These are phyloP conservation scores for Aureobasidium sp. DNA, from an alignment of 2,329 filamentous ascomycete species.

Conservation along the genomic window DNA sequence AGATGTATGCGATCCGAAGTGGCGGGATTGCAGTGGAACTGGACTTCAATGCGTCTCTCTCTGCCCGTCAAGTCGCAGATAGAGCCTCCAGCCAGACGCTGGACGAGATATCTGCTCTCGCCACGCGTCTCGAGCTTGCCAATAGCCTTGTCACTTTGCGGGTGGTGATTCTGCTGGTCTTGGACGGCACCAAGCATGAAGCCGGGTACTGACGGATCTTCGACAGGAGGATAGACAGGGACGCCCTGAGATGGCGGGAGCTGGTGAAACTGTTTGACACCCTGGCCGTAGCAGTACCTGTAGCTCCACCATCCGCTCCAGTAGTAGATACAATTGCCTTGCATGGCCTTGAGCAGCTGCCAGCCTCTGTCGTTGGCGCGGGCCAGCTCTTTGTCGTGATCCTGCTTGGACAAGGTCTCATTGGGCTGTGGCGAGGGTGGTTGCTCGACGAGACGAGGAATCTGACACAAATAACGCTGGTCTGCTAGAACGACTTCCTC, in stretches of 20 bases:
- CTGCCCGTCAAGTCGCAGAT: slow-evolving; percentile 79
- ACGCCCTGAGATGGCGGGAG: slow-evolving; percentile 63
- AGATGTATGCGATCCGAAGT: slow-evolving; percentile 71
- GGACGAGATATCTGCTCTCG: slow-evolving; percentile 78
- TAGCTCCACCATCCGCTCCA: slow-evolving; percentile 94
- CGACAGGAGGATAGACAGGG: slow-evolving; percentile 61
- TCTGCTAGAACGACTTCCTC: slow-evolving; percentile 67
- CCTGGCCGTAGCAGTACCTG: slow-evolving; percentile 82
- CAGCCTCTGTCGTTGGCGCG: slow-evolving; percentile 71
- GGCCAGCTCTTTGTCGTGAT: slow-evolving; percentile 72
- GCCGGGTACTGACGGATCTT: slow-evolving; percentile 68
- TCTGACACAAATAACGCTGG: slow-evolving; percentile 73
- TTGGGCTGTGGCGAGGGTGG: slow-evolving; percentile 25
- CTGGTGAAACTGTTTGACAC: slow-evolving; percentile 87
- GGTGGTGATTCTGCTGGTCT: slow-evolving; percentile 26
- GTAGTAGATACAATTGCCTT: slow-evolving; percentile 75
- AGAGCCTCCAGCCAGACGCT: slow-evolving; percentile 72
- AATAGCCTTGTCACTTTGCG: slow-evolving; percentile 22
- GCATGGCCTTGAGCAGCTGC: slow-evolving; percentile 70
- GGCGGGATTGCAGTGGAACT: slow-evolving; percentile 73
- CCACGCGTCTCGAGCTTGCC: slow-evolving; percentile 65
- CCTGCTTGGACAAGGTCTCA: slow-evolving; percentile 41
- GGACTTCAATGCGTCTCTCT: slow-evolving; percentile 76
- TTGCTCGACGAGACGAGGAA: slow-evolving; percentile 61
- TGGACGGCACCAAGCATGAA: slow-evolving; percentile 65